Conservation (phyloP, 306 rosid genomes). For the Inga laurina region DNA sequence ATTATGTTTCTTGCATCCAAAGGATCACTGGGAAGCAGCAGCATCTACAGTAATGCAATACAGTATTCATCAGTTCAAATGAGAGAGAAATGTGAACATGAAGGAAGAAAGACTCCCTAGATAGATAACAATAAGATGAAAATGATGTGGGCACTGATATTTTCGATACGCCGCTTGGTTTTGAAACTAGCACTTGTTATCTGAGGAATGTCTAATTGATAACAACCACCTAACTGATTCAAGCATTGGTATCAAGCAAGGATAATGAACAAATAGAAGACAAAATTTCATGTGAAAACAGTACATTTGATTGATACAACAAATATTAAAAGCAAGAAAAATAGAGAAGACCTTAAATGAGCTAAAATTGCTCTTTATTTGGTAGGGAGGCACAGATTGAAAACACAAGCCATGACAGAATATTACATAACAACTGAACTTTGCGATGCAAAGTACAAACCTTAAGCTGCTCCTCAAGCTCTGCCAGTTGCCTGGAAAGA, state of each 20-base stretch:
- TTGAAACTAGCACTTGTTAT: neutral
- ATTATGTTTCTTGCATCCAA: constrained; percentile 92
- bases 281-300: constrained; percentile 27
- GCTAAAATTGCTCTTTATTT: neutral
- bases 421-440: constrained; percentile 33
- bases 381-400: neutral
- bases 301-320: neutral
- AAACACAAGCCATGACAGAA: constrained; percentile 19
- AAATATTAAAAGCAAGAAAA: neutral
- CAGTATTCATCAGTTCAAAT: constrained; percentile 25
- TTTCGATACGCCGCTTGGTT: neutral
- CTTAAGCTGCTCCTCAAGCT: constrained; percentile 79
- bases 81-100: constrained; percentile 17
- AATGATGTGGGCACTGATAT: neutral
- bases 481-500: constrained; percentile 63
- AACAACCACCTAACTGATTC: neutral
- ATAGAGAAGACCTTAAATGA: neutral
- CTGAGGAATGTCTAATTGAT: constrained; percentile 13
- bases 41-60: constrained; percentile 46
- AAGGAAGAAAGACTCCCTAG: neutral
- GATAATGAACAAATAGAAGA: constrained; percentile 16
- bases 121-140: constrained; percentile 14
- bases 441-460: constrained; percentile 34
- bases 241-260: constrained; percentile 9
- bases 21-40: constrained; percentile 92